Conservation (phyloP, 805 yeast genomes). For the Candida patagonica region DNA sequence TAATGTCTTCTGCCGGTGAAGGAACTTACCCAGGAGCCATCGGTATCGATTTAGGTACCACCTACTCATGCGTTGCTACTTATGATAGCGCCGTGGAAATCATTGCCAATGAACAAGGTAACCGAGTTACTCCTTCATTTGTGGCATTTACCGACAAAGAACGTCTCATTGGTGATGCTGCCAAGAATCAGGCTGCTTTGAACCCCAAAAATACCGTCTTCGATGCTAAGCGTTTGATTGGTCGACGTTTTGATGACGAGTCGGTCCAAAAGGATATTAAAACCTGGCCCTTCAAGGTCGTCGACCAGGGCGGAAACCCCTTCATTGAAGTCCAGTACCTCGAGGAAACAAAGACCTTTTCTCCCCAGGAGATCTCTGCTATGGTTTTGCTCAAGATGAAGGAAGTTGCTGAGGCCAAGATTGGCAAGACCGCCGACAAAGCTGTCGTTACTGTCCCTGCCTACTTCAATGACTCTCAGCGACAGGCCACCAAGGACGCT, state of each 20-base stretch:
- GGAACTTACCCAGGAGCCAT: constrained; percentile 99
- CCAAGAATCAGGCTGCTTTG: constrained; percentile 94
- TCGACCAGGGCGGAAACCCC: constrained; percentile 67
- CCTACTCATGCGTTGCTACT: constrained; percentile 94
- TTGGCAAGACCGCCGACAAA: constrained; percentile 70
- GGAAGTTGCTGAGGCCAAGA: constrained; percentile 74
- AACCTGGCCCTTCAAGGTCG: constrained; percentile 85
- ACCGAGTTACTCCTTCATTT: constrained; percentile 94
- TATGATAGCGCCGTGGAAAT: constrained; percentile 91
- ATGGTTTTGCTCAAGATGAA: constrained; percentile 89
- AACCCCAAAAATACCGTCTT: constrained; percentile 81
- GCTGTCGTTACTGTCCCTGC: constrained; percentile 87
- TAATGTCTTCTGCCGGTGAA: constrained; percentile 42
- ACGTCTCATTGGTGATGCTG: constrained; percentile 93
- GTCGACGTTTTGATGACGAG: constrained; percentile 78
- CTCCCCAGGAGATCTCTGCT: constrained; percentile 92
- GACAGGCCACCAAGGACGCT: constrained; percentile 87
- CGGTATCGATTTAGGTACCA: constrained; percentile 98
- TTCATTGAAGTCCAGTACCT: constrained; percentile 73
- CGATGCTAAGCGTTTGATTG: constrained; percentile 90
- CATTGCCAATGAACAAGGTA: constrained; percentile 97
- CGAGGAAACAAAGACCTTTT: constrained; percentile 77
- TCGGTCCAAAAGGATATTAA: constrained; percentile 83
- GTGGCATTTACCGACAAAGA: constrained; percentile 92
- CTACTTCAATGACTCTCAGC: constrained; percentile 80